phyloP scores from a whole-genome alignment of 2,329 filamentous ascomycete genomes.

The Venturia carpophila region DNA sequence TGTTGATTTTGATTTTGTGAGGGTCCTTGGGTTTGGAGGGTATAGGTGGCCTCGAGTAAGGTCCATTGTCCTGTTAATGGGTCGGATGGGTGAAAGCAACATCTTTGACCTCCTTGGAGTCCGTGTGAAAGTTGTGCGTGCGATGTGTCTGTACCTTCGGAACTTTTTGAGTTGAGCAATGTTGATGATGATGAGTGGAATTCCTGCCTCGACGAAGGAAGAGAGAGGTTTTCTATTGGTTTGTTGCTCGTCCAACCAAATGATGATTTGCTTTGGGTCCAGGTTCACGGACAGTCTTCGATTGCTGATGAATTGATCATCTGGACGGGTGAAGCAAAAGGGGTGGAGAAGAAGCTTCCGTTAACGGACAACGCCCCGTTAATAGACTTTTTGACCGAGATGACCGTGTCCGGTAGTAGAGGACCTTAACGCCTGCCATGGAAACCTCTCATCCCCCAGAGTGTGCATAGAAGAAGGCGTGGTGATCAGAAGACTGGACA shows the following conservation, averaged over 20 bases:
- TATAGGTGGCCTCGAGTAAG: neutral
- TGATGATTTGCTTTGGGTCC: constrained; percentile 5
- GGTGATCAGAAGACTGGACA: neutral
- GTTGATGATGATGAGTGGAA: neutral
- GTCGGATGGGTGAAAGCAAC: neutral
- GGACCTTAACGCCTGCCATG: neutral
- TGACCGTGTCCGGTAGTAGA: neutral
- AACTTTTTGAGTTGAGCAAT: neutral
- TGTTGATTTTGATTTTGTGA: constrained; percentile 2
- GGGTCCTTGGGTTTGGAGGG: neutral
- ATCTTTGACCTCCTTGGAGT: neutral
- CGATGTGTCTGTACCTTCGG: neutral
- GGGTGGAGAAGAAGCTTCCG: constrained; percentile 2
- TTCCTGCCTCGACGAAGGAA: neutral
- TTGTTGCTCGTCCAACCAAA: constrained; percentile 9
- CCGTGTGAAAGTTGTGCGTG: neutral
- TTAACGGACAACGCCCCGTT: neutral
- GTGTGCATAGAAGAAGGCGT: neutral
- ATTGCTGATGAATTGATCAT: neutral
- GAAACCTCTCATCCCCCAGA: neutral
- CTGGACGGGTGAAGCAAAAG: neutral
- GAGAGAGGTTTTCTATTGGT: neutral
- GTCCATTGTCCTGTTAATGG: neutral
- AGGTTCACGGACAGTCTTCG: neutral
- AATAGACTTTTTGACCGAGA: neutral